Conservation (phyloP, 2,329 filamentous ascomycete species). For the Ustulina deusta region DNA sequence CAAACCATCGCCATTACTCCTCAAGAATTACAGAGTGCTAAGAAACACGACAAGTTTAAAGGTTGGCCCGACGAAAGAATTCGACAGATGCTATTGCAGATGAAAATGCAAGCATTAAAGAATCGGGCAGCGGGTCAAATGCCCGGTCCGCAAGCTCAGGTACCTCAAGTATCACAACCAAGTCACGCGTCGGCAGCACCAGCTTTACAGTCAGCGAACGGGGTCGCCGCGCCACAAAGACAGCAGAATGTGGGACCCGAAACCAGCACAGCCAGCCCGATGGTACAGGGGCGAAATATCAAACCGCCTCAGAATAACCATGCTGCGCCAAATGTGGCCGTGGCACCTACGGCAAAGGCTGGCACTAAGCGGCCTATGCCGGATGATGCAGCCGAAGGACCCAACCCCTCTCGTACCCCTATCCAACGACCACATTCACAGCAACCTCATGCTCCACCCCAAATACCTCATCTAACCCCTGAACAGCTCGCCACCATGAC, state of each 20-base stretch:
- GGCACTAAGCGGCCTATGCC: conserved; percentile 63
- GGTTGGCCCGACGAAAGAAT: conserved; percentile 46
- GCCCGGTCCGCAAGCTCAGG: conserved; percentile 38
- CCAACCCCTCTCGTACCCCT: conserved; percentile 41
- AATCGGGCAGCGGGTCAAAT: conserved; percentile 35
- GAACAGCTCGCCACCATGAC: conserved; percentile 58
- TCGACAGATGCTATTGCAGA: conserved; percentile 38
- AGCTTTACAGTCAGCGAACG: conserved; percentile 40
- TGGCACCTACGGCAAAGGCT: conserved; percentile 57
- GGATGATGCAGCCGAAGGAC: conserved; percentile 56
- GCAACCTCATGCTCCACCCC: conserved; percentile 43
- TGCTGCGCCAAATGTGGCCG: conserved; percentile 54
- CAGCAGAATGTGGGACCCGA: conserved; percentile 41
- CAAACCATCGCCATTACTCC: conserved; percentile 38
- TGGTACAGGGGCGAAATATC: conserved; percentile 46
- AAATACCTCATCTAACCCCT: conserved; percentile 48
- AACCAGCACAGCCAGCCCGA: conserved; percentile 36
- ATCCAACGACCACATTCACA: conserved; percentile 50
- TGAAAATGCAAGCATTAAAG: conserved; percentile 43
- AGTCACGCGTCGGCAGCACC: conserved; percentile 34
- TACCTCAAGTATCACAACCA: conserved; percentile 39
- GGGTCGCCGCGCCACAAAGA: conserved; percentile 42
- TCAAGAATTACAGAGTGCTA: conserved; percentile 46
- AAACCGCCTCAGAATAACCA: conserved; percentile 53
- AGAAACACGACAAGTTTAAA: conserved; percentile 46